Percentiles rank a stretch among this genome's conserved stretches.
Conservation (phyloP, 176 grass and related monocot genomes). For the Canna indica region DNA sequence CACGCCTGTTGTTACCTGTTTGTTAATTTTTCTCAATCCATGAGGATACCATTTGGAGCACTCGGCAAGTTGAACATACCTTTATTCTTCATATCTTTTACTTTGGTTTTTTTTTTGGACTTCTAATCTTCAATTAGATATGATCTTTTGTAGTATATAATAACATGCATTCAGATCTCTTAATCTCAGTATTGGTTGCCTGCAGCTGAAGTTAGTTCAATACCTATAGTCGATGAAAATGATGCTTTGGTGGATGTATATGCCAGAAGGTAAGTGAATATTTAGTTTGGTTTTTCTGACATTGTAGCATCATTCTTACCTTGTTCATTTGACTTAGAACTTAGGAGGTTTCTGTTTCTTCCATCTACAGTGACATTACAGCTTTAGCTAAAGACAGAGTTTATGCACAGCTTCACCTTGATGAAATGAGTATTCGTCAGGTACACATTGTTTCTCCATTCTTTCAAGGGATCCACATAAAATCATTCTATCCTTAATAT, state of each 20-base stretch:
- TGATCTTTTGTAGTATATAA: no score
- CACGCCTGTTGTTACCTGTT: no score
- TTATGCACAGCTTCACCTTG: constrained; percentile 79
- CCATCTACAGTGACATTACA: constrained; percentile 80
- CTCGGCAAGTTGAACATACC: no score
- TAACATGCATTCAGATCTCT: no score
- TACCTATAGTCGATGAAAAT: constrained; percentile 93
- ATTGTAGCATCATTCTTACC: neutral
- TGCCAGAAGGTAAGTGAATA: constrained; percentile 67
- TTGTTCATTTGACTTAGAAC: neutral
- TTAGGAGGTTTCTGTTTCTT: constrained; percentile 15
- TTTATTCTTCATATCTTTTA: no score
- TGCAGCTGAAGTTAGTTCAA: constrained; percentile 84
- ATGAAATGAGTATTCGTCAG: constrained; percentile 94
- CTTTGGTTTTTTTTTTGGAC: no score
- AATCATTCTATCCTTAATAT: neutral
- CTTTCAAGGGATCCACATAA: neutral
- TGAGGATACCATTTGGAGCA: no score
- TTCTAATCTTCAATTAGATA: no score
- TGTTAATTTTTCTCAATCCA: no score
- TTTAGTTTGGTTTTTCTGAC: neutral
- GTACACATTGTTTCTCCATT: constrained; percentile 16
- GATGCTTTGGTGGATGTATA: constrained; percentile 87
- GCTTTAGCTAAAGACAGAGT: constrained; percentile 96
- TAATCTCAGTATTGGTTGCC: constrained; percentile 20